Evolutionary conservation across 345 rosid species (phyloP), one percentile per base, ranked within the genome.

Genomic region (Cochlearia excelsa): DNA sequence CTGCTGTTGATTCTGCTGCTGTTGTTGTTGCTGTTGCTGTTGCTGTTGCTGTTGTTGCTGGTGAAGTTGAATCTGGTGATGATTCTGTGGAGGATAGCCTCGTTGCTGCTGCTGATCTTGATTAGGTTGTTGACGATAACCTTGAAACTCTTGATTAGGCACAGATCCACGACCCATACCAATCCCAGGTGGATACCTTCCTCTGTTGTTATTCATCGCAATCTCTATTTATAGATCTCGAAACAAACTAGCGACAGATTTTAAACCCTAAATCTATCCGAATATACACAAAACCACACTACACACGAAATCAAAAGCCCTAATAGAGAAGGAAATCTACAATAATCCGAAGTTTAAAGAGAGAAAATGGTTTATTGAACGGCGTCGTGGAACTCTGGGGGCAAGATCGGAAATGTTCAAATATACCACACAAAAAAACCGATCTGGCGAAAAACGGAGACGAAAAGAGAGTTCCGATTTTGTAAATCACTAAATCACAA

Each of bases 161-260:
- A 78, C 51, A 74, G 78, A 79, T 37, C 90, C 89, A 34, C 94
- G 82, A 27, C 85, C 86, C 9, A 58, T 67, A 16, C 88, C 87
- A 46, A 81, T 77, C 31, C 81, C 95, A 27, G 92, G 89, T 7
- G 82, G 91, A 80, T 88, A 85, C 57, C 93, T 79, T 59, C 82
- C 90, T 83, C 97, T 83, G 75, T 48, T 66, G 71, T 16, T 16
- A 16, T 83, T 84, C 93, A 84, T 88, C 81, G 46, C 78, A 65
- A 51, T 38, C 38, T 71, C 75, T 46, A 37, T 71, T 72, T 59
- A 56, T 39, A 73, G 64, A 69, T 67, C 44, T 52, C 52, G 16
- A 52, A 16, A 16, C 23, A 65, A 39, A 30, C 43, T 35, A 38
- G 10, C 37, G 4, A 31, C 59, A 58, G 4, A 46, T 16, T 16